Percentiles rank a stretch among this genome's conserved stretches.
phyloP scores from a whole-genome alignment of 2,329 filamentous ascomycete genomes.

The Claviceps monticola region DNA sequence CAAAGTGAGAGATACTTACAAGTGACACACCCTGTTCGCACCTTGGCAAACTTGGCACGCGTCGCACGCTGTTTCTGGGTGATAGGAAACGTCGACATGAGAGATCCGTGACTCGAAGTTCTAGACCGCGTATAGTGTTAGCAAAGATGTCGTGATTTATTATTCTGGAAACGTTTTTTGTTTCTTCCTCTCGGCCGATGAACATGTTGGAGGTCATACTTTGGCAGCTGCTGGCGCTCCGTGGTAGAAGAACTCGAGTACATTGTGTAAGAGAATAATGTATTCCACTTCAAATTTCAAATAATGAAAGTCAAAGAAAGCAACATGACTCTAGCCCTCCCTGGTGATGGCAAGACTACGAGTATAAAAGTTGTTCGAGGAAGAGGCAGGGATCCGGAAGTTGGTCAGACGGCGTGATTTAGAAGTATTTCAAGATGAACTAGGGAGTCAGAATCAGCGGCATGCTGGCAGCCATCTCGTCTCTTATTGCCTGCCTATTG shows the following conservation, averaged over 20 bases:
- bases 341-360: background rate
- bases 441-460: background rate
- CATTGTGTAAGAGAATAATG: background rate
- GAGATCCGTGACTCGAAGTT: background rate
- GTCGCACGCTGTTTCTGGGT: slow-evolving; percentile 7
- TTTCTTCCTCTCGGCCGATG: background rate
- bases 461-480: slow-evolving; percentile 1
- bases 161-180: background rate
- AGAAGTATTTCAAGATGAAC: background rate
- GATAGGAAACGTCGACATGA: slow-evolving; percentile 8
- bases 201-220: background rate
- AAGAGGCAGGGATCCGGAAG: background rate
- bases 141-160: background rate
- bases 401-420: background rate
- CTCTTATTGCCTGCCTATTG: background rate
- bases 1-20: slow-evolving; percentile 13
- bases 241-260: background rate
- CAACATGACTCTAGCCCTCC: background rate
- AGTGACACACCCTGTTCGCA: slow-evolving; percentile 18
- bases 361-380: background rate
- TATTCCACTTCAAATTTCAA: too few species aligned
- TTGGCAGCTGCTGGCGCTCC: background rate
- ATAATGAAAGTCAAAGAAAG: background rate
- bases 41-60: slow-evolving; percentile 18
- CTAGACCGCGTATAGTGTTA: background rate